Evolutionary conservation across 306 rosid genomes (phyloP).

Genomic region (Erythrophleum fordii): DNA sequence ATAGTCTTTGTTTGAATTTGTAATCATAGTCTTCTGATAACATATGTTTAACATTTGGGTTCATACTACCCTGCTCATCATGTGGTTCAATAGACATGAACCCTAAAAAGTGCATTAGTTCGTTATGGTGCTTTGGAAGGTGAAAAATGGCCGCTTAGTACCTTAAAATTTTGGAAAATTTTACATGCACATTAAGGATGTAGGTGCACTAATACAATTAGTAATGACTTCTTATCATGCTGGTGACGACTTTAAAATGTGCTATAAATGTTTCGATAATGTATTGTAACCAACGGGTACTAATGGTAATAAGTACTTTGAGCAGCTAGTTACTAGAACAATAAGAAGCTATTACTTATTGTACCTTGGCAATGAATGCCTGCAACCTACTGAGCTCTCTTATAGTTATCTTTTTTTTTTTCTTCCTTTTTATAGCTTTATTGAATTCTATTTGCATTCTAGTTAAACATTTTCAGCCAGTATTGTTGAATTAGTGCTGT

Average conservation of each 20-base stretch:
- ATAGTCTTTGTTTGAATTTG: not conserved
- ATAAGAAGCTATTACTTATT: too few relatives aligned
- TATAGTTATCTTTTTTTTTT: not conserved
- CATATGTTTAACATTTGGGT: not conserved
- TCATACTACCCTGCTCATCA: not conserved
- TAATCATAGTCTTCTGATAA: not conserved
- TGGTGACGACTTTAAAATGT: too few relatives aligned
- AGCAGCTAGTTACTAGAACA: too few relatives aligned
- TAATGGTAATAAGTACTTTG: too few relatives aligned
- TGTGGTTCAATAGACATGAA: not conserved
- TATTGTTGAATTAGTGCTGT: not conserved
- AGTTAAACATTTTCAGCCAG: not conserved
- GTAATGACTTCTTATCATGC: too few relatives aligned
- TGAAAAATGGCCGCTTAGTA: too few relatives aligned
- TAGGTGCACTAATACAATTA: too few relatives aligned
- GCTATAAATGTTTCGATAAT: too few relatives aligned
- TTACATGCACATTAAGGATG: too few relatives aligned
- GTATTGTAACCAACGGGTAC: too few relatives aligned
- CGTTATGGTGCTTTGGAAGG: too few relatives aligned
- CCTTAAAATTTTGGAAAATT: too few relatives aligned
- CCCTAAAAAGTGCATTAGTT: not conserved
- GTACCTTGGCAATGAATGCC: not conserved
- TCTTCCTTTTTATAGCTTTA: not conserved
- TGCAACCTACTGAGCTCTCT: not conserved
- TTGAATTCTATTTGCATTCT: slow-evolving; percentile 2